Base-by-base conservation (phyloP, 352 stramenopile genomes). In the Globisporangium middletonii region DNA sequence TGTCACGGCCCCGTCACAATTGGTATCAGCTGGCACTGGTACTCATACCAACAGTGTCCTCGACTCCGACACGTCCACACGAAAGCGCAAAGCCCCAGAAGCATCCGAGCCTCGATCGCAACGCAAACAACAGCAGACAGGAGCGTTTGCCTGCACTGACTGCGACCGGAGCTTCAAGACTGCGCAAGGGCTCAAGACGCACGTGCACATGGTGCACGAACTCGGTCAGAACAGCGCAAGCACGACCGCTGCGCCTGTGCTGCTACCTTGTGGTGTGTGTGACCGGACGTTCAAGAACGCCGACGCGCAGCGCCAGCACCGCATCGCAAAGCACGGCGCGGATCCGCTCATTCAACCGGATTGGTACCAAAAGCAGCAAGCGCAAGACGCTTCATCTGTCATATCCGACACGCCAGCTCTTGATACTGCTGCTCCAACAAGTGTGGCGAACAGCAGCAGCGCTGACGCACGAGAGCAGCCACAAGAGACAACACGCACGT, bases 201-300 rank as follows among this genome's bases (percentile, higher is more conserved):
- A 94, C 61, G 66, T 83, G 44, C 86, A 88, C 48, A 92, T 94
- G 84, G 71, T 92, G n/a, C 86, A 95, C 59, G 77, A 94, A 41
- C 68, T 94, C 2, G 63, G 55, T 27, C 64, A 77, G 33, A 38
- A 12, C 33, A 12, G 33, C 23, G 46, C 57, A 18, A 55, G 55
- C 7, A 53, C 46, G n/a, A 2, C 41, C 46, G 42, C 58, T 2
- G 23, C 50, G 4, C 64, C 57, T n/a, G 43, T 69, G 16, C 41
- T 67, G 37, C 57, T 86, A 27, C 62, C 69, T 38, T 82, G 77
- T 52, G 60, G 54, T 6, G 59, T 78, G 13, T 89, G 79, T 45
- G 69, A 77, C 16, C 77, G 77, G 35, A 79, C 65, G 28, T 95
- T 95, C 55, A 86, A 77, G 51, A 88, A 90, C 33, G 75, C 89